phyloP scores from a whole-genome alignment of 805 yeast genomes.

The Candida piceae region DNA sequence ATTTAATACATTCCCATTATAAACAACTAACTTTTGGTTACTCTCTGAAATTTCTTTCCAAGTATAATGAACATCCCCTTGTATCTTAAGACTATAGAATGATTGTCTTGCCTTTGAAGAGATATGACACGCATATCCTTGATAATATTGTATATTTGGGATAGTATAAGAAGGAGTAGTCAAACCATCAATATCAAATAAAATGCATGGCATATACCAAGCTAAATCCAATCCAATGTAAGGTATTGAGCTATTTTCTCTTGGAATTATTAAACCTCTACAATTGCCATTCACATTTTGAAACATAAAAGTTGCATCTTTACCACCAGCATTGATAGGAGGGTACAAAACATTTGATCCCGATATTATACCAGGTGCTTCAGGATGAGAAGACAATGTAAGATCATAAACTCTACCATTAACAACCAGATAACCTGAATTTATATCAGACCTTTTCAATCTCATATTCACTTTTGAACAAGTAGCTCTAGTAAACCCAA shows the following conservation, averaged over 20 bases:
- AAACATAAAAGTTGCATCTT: slow-evolving; percentile 76
- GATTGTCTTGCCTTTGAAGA: slow-evolving; percentile 60
- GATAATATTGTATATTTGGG: slow-evolving; percentile 43
- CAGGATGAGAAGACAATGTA: slow-evolving; percentile 68
- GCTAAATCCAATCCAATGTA: slow-evolving; percentile 59
- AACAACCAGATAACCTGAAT: slow-evolving; percentile 58
- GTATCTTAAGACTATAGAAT: slow-evolving; percentile 51
- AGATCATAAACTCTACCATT: slow-evolving; percentile 80
- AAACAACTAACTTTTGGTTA: slow-evolving; percentile 75
- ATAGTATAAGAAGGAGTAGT: slow-evolving; percentile 57
- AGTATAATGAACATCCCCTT: slow-evolving; percentile 77
- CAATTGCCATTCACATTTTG: slow-evolving; percentile 94
- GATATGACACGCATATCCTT: slow-evolving; percentile 92
- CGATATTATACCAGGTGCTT: slow-evolving; percentile 67
- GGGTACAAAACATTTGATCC: slow-evolving; percentile 77
- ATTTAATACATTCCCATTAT: slow-evolving; percentile 85
- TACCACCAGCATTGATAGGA: slow-evolving; percentile 83
- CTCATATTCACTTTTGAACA: slow-evolving; percentile 50
- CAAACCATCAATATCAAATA: slow-evolving; percentile 67
- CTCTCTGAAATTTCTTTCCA: slow-evolving; percentile 81
- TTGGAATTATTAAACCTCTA: slow-evolving; percentile 68
- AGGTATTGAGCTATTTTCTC: slow-evolving; percentile 68
- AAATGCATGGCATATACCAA: slow-evolving; percentile 95
- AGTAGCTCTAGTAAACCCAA: slow-evolving; percentile 83
- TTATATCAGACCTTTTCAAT: slow-evolving; percentile 55